These are phyloP conservation scores for Ophiostoma quercus DNA, from an alignment of 2,329 filamentous ascomycete species.

Conservation along the genomic window DNA sequence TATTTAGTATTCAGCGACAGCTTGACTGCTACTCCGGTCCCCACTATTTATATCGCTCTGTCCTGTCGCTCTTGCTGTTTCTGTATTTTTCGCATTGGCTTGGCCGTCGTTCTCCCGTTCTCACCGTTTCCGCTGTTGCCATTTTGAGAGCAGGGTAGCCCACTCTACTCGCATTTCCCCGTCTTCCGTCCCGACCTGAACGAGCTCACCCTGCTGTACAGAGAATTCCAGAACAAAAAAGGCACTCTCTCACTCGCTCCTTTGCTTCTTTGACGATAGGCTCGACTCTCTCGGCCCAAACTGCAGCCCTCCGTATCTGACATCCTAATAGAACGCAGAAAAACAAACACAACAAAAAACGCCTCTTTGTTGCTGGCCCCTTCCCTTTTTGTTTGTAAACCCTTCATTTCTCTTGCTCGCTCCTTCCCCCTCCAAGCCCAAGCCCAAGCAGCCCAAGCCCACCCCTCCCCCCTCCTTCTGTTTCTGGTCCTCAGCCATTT, in stretches of 20 bases:
- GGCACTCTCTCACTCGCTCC: not conserved
- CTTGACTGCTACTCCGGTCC: constrained; percentile 9
- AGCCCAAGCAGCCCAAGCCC: not conserved
- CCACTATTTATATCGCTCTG: constrained; percentile 29
- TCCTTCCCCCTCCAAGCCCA: constrained; percentile 10
- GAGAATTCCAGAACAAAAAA: not conserved
- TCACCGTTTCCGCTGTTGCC: constrained; percentile 5
- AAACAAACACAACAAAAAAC: not conserved
- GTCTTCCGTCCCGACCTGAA: constrained; percentile 15
- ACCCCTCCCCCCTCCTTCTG: constrained; percentile 14
- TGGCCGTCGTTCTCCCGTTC: not conserved
- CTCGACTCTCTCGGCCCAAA: not conserved
- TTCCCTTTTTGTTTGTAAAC: constrained; percentile 11
- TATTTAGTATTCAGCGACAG: not conserved
- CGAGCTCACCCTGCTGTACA: not conserved
- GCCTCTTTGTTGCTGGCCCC: constrained; percentile 17
- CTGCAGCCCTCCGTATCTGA: constrained; percentile 13
- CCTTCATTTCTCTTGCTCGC: constrained; percentile 5
- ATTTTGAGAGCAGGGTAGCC: not conserved
- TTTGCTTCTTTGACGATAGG: not conserved
- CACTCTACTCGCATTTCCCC: constrained; percentile 14
- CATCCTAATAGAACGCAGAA: not conserved
- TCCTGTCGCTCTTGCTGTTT: constrained; percentile 27
- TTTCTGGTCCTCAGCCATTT: constrained; percentile 1
- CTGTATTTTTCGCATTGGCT: constrained; percentile 1